Conservation (phyloP, 495 filamentous ascomycete genomes). For the Penicillium egyptiacum region DNA sequence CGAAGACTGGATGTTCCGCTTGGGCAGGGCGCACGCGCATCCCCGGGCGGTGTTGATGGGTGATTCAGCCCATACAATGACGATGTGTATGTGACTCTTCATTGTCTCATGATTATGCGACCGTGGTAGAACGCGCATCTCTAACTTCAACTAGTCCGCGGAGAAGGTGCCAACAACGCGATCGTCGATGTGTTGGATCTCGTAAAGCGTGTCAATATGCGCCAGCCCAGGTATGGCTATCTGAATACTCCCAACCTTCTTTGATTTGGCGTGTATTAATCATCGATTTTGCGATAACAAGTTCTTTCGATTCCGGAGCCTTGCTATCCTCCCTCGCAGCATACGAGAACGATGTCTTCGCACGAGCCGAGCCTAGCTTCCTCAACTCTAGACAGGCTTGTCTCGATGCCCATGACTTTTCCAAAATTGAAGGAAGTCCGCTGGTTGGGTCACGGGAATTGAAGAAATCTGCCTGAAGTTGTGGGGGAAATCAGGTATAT, state of each 20-base stretch:
- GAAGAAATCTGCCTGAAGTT: neutral
- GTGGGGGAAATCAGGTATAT: no score
- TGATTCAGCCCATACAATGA: conserved; percentile 59
- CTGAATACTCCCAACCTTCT: neutral
- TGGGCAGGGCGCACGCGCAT: conserved; percentile 26
- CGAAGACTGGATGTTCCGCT: conserved; percentile 53
- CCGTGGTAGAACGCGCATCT: neutral
- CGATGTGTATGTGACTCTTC: conserved; percentile 48
- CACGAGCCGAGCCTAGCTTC: conserved; percentile 51
- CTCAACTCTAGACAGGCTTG: conserved; percentile 59
- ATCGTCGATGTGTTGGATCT: conserved; percentile 53
- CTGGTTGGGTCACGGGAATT: conserved; percentile 24
- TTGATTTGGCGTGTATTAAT: neutral
- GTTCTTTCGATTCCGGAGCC: conserved; percentile 12
- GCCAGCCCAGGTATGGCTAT: conserved; percentile 10
- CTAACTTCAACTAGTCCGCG: conserved; percentile 37
- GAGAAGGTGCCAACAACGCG: conserved; percentile 61
- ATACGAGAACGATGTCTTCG: conserved; percentile 55
- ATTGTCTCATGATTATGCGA: neutral
- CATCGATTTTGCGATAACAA: neutral
- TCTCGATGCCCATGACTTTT: conserved; percentile 61
- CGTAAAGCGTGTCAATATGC: conserved; percentile 25
- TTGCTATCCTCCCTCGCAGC: conserved; percentile 35
- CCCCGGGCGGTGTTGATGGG: conserved; percentile 49
- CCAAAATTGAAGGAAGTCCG: conserved; percentile 39